phyloP scores from a whole-genome alignment of 192 early-diverging fungal species.

The Nowakowskiella sp. region DNA sequence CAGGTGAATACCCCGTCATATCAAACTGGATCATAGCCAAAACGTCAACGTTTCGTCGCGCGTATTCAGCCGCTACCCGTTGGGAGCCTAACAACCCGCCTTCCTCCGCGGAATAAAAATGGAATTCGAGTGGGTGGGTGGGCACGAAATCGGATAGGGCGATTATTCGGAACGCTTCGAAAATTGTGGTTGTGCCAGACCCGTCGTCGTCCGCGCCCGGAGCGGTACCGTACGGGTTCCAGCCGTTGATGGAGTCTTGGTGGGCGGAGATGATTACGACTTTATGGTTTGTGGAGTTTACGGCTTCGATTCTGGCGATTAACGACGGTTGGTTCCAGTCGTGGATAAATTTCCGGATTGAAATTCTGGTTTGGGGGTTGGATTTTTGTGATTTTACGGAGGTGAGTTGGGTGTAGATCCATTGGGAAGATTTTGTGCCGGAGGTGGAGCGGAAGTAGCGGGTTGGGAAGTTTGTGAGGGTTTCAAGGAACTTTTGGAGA shows the following conservation, averaged over 20 bases:
- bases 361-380: neutral
- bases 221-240: constrained; percentile 69
- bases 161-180: constrained; percentile 76
- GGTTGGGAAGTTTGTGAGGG: constrained; percentile 77
- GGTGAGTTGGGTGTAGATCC: constrained; percentile 48
- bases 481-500: constrained; percentile 62
- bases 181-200: constrained; percentile 79
- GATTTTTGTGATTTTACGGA: neutral
- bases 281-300: neutral
- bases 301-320: constrained; percentile 70
- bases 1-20: constrained; percentile 84
- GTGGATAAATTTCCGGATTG: constrained; percentile 72
- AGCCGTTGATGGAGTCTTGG: constrained; percentile 83
- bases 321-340: constrained; percentile 77
- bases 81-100: constrained; percentile 84
- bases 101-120: constrained; percentile 89
- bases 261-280: constrained; percentile 80
- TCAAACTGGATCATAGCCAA: constrained; percentile 81
- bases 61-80: constrained; percentile 67
- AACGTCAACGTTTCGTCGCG: constrained; percentile 46
- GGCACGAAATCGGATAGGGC: constrained; percentile 62
- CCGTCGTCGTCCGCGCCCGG: constrained; percentile 89
- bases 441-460: constrained; percentile 77
- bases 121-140: constrained; percentile 77
- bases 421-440: constrained; percentile 59